phyloP scores from a whole-genome alignment of 768 basidiomycete genomes.

The Mycena filopes region DNA sequence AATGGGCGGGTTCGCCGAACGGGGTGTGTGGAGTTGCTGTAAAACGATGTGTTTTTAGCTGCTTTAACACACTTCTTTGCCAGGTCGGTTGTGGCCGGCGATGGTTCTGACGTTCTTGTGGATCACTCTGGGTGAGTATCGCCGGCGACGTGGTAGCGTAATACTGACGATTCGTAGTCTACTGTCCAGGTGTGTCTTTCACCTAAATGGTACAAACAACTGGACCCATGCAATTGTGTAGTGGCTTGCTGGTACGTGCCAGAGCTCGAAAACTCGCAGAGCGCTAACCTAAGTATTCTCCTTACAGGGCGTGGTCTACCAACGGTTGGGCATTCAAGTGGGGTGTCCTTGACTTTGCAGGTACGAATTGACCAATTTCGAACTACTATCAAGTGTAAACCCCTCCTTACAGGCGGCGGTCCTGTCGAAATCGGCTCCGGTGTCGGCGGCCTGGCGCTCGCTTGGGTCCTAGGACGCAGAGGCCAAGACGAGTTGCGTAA shows the following conservation, averaged over 20 bases:
- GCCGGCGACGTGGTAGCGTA: neutral
- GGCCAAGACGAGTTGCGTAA: constrained; percentile 76
- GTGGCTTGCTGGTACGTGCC: constrained; percentile 71
- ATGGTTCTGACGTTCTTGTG: constrained; percentile 87
- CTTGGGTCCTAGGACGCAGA: constrained; percentile 88
- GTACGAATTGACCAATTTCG: constrained; percentile 47
- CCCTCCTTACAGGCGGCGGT: constrained; percentile 70
- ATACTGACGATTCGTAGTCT: constrained; percentile 54
- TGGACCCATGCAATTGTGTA: neutral
- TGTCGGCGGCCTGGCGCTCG: constrained; percentile 84
- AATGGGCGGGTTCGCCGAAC: constrained; percentile 84
- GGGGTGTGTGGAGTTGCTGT: neutral
- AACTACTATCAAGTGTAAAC: constrained; percentile 15
- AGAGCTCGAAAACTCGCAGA: neutral
- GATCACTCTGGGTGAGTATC: constrained; percentile 68
- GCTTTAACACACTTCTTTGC: constrained; percentile 35
- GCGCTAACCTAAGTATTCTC: too few relatives aligned
- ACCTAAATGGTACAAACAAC: neutral
- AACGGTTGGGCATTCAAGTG: constrained; percentile 89
- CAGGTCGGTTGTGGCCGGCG: constrained; percentile 83
- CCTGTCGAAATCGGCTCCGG: constrained; percentile 92
- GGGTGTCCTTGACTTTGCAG: constrained; percentile 91
- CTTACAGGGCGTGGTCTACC: constrained; percentile 68
- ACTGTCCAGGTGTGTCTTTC: constrained; percentile 63
- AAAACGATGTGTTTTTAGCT: neutral